Percentiles rank a stretch among this genome's conserved stretches.
Evolutionary conservation across 2,329 filamentous ascomycete species (phyloP).

Genomic region (Aspergillus calidoustus): DNA sequence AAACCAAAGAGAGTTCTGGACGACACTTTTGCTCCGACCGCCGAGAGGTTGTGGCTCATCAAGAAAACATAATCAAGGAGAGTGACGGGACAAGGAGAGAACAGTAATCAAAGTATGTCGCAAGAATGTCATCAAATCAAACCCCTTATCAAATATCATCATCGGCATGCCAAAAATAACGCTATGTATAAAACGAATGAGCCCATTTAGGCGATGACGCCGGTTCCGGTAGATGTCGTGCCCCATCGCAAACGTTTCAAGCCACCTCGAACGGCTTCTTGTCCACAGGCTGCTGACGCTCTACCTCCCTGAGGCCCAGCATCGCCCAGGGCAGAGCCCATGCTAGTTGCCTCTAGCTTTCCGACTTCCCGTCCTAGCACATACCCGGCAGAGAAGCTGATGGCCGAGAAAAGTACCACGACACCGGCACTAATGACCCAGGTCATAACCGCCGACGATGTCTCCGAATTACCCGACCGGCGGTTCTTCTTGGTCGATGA

Average conservation of each 20-base stretch:
- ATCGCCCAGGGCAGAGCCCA: conserved; percentile 33
- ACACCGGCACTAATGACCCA: conserved; percentile 70
- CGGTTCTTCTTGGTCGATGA: conserved; percentile 42
- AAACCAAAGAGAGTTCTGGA: conserved; percentile 1
- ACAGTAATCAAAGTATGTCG: background rate
- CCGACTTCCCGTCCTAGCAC: conserved; percentile 64
- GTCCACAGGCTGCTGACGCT: conserved; percentile 47
- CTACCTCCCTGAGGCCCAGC: conserved; percentile 33
- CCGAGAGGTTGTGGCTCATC: background rate
- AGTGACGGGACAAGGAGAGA: conserved; percentile 1
- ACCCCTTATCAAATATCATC: conserved; percentile 10
- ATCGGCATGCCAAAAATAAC: background rate
- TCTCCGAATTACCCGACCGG: conserved; percentile 35
- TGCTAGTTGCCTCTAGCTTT: conserved; percentile 51
- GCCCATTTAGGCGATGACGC: conserved; percentile 38
- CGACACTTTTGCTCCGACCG: conserved; percentile 12
- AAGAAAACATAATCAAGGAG: conserved; percentile 5
- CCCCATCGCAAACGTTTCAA: conserved; percentile 51
- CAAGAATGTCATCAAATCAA: conserved; percentile 2
- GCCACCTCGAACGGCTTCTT: conserved; percentile 51
- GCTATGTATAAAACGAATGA: conserved; percentile 33
- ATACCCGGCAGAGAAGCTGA: conserved; percentile 69
- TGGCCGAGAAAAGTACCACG: conserved; percentile 65
- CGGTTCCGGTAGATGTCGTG: conserved; percentile 41
- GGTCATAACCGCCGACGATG: conserved; percentile 59